Conservation (phyloP, 257 asterid genomes). For the Fraxinus pennsylvanica region DNA sequence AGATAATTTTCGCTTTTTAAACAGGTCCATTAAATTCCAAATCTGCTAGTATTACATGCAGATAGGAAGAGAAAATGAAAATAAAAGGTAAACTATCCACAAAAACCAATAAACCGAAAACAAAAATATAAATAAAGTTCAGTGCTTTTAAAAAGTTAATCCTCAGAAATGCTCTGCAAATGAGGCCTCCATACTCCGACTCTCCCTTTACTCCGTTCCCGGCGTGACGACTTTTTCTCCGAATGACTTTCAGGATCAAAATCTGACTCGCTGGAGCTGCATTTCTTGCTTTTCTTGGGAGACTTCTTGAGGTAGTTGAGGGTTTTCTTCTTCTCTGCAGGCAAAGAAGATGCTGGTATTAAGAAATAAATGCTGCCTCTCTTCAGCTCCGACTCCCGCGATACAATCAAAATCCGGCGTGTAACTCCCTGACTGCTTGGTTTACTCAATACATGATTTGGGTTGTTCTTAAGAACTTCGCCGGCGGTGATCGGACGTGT, state of each 20-base stretch:
- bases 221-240: conserved; percentile 37
- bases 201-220: conserved; percentile 43
- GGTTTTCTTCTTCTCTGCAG: conserved; percentile 43
- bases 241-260: conserved; percentile 18
- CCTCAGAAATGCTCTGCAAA: conserved; percentile 63
- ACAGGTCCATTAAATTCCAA: conserved; percentile 12
- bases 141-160: neutral
- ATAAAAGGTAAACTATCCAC: conserved; percentile 38
- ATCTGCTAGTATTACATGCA: conserved; percentile 53
- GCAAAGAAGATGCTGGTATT: conserved; percentile 70
- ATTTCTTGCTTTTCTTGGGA: conserved; percentile 31
- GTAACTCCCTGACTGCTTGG: conserved; percentile 60
- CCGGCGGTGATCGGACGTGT: conserved; percentile 75
- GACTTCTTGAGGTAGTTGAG: conserved; percentile 31
- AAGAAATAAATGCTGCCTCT: conserved; percentile 93
- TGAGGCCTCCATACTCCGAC: conserved; percentile 66
- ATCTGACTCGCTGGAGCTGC: conserved; percentile 1
- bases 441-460: conserved; percentile 68
- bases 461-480: conserved; percentile 62
- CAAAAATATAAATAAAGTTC: neutral
- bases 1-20: conserved; percentile 12
- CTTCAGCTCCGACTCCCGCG: conserved; percentile 80
- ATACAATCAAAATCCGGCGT: conserved; percentile 65
- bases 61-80: conserved; percentile 24
- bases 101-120: conserved; percentile 27